Evolutionary conservation across 2,329 filamentous ascomycete genomes (phyloP).

Genomic region (Biscogniauxia marginata): DNA sequence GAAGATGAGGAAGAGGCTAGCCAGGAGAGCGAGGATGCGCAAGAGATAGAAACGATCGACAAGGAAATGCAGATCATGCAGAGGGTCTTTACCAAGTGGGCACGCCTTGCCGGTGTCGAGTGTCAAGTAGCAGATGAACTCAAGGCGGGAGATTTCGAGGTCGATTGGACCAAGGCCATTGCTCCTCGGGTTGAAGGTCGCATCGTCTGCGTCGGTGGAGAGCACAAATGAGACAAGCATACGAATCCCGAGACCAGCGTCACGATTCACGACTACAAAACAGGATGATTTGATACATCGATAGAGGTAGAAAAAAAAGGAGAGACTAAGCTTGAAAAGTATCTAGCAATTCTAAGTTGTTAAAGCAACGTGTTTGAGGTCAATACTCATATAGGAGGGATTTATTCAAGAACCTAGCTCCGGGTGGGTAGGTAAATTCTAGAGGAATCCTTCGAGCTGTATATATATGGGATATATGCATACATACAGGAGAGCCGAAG

Average conservation of each 20-base stretch:
- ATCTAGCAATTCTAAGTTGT: too few species aligned
- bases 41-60: constrained; percentile 46
- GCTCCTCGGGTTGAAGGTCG: constrained; percentile 75
- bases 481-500: too few species aligned
- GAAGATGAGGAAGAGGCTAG: constrained; percentile 31
- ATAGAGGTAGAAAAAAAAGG: too few species aligned
- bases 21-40: constrained; percentile 28
- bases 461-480: too few species aligned
- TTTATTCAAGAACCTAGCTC: too few species aligned
- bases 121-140: constrained; percentile 53
- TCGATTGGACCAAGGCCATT: constrained; percentile 79
- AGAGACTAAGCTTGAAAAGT: too few species aligned
- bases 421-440: too few species aligned
- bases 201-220: constrained; percentile 45
- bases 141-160: constrained; percentile 57
- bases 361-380: too few species aligned
- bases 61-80: constrained; percentile 63
- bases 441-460: too few species aligned
- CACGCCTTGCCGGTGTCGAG: constrained; percentile 62
- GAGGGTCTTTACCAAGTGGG: constrained; percentile 72
- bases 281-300: too few species aligned
- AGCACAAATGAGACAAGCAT: constrained; percentile 14
- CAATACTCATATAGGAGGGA: too few species aligned
- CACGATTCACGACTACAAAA: neutral
- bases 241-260: neutral